Evolutionary conservation across 179 eudicot genomes (phyloP), one percentile per base, ranked within the genome.

Genomic region (Gypsophila paniculata): DNA sequence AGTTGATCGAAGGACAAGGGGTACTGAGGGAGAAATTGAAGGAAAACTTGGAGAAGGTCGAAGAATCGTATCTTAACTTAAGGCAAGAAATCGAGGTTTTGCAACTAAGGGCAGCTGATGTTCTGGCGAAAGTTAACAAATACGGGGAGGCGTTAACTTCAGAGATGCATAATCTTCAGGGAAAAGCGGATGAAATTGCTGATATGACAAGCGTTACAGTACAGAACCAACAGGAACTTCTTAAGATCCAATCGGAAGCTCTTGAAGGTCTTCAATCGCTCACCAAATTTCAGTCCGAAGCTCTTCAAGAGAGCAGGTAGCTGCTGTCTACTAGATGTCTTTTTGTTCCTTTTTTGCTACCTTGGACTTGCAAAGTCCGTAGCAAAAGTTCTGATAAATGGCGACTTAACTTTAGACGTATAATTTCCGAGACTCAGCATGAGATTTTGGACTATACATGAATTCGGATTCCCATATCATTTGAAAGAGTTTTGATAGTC

Each of bases 291-390:
- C 88, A 83, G 76, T 84, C 89, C 19, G 74, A 86, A 51, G 91
- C 91, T 54, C 85, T 92, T 46, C 88, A 83, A 73, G 96, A 91
- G 68, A 91, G 96, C 90, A 90, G 91, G 97, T 90, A 77, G 52
- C 12, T 19, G 46, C 18, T 14, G 17, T 53, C 19, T 8, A 8
- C 8, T 22, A 1, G 29, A 1, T 21, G 23, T 18, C 29, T 58
- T 13, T 53, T 17, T n/a, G 7, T 53, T 53, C 19, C 8, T 17
- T n/a, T n/a, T n/a, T n/a, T n/a, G n/a, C n/a, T n/a, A n/a, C 34
- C 34, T 29, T 29, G 34, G 34, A 29, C 34, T 29, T 29, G 34
- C 34, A 29, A 29, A 29, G 44, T 39, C 44, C 10, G 44, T 2
- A 8, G 44, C 44, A 39, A 39, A 39, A 39, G 0, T 8, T 39